phyloP scores from a whole-genome alignment of 495 filamentous ascomycete genomes.

The Hypoxylon trugodes region DNA sequence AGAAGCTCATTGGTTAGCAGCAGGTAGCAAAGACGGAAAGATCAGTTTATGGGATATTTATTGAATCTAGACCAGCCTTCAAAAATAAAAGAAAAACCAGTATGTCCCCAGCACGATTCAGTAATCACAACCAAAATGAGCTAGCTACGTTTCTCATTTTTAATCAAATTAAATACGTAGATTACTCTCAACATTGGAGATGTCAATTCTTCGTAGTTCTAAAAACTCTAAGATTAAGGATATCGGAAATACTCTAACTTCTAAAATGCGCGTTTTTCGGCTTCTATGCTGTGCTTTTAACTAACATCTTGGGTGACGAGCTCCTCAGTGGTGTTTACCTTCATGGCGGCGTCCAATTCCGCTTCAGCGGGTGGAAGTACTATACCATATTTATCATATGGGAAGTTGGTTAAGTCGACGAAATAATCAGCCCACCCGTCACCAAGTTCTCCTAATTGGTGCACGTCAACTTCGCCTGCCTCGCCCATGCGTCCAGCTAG shows the following conservation, averaged over 20 bases:
- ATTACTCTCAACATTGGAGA: too few species aligned
- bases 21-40: conserved; percentile 94
- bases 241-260: not conserved
- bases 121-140: too few species aligned
- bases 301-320: conserved; percentile 32
- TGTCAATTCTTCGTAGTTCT: not conserved
- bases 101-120: too few species aligned
- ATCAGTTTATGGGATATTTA: conserved; percentile 97
- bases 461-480: conserved; percentile 59
- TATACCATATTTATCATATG: conserved; percentile 77
- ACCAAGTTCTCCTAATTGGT: conserved; percentile 65
- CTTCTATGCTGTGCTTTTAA: conserved; percentile 11
- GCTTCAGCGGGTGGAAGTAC: conserved; percentile 49
- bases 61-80: conserved; percentile 53
- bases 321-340: conserved; percentile 28
- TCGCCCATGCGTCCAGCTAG: conserved; percentile 82
- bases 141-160: too few species aligned
- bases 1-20: conserved; percentile 86
- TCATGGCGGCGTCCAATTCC: conserved; percentile 49
- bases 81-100: too few species aligned
- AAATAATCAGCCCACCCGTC: conserved; percentile 80
- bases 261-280: not conserved
- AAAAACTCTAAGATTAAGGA: not conserved
- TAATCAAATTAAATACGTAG: too few species aligned
- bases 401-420: conserved; percentile 71